Conservation (phyloP, 148 eudicot genomes). For the Fagopyrum tataricum region DNA sequence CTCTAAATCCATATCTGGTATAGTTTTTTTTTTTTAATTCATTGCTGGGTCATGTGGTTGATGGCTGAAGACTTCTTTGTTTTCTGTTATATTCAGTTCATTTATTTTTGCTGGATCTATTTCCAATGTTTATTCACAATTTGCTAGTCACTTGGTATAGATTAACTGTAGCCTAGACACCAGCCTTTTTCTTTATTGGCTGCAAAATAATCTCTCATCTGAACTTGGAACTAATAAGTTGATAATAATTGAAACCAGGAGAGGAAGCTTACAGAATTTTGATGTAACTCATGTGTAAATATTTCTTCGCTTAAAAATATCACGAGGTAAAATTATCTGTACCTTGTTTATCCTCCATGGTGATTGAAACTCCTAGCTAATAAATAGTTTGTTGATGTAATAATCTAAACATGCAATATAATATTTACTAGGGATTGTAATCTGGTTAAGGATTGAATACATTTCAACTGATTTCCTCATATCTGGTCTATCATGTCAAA, state of each 20-base stretch:
- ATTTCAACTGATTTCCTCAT: neutral
- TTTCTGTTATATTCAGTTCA: neutral
- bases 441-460: neutral
- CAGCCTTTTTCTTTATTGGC: neutral
- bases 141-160: neutral
- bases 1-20: constrained; percentile 64
- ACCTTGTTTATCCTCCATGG: neutral
- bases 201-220: constrained; percentile 1
- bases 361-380: neutral
- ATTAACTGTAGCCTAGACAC: neutral
- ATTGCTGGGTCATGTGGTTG: neutral
- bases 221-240: neutral
- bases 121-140: neutral
- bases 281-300: constrained; percentile 1
- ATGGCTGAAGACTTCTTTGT: neutral
- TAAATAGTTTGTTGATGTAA: neutral
- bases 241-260: neutral
- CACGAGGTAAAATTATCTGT: neutral
- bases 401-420: neutral
- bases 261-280: neutral
- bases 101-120: neutral
- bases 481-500: neutral
- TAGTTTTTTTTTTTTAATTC: constrained; percentile 10
- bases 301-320: neutral
- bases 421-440: neutral